Conservation (phyloP, 2,329 filamentous ascomycete genomes). For the Lasiodiplodia sp. region DNA sequence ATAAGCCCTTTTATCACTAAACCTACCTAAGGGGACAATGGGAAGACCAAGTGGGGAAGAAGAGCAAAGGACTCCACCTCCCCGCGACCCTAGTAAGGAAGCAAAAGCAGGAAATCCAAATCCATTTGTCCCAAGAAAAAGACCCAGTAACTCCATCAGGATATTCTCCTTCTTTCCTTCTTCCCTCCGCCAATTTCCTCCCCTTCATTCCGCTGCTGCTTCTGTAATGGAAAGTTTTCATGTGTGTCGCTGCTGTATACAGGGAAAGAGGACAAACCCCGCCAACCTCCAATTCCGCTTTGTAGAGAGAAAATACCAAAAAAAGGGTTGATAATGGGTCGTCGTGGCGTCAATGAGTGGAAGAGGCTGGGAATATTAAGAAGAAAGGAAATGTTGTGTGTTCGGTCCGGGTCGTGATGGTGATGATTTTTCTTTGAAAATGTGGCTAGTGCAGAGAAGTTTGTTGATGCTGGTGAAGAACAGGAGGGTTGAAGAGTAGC, state of each 20-base stretch:
- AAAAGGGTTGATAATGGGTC: background rate
- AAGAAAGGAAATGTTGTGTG: background rate
- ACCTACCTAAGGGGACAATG: background rate
- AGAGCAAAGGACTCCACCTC: background rate
- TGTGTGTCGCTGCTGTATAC: background rate
- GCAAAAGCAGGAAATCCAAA: background rate
- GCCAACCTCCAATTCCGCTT: background rate
- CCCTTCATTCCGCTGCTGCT: background rate
- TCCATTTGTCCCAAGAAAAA: background rate
- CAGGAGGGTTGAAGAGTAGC: background rate
- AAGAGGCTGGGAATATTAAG: background rate
- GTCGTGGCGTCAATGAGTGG: background rate
- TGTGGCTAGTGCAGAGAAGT: background rate
- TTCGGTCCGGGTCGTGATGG: background rate
- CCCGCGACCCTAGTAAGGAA: background rate
- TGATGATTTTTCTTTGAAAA: background rate
- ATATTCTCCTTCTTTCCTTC: background rate
- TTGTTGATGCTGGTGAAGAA: slow-evolving; percentile 1
- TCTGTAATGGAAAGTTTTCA: background rate
- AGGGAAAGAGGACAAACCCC: background rate
- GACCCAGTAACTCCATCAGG: background rate
- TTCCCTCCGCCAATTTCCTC: background rate
- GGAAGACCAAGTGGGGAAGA: background rate
- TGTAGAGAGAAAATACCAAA: background rate
- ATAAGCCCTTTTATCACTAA: background rate